Conservation (phyloP, 139 green algal species). For the Raphidocelis subcapitata region DNA sequence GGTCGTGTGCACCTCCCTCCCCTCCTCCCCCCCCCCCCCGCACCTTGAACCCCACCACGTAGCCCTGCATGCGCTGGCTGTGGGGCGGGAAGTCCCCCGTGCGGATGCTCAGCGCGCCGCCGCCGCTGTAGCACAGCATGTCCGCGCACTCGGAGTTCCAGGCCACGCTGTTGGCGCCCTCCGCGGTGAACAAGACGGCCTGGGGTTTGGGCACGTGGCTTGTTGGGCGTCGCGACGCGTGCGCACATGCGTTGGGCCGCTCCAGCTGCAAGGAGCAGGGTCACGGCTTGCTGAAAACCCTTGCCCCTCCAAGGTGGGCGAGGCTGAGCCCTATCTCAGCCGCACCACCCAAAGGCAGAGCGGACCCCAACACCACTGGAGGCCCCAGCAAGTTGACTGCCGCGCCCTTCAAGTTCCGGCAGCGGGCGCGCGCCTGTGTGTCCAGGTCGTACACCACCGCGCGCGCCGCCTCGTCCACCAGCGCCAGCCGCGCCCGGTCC, state of each 20-base stretch:
- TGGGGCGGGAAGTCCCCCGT: conserved; percentile 74
- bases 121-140: conserved; percentile 84
- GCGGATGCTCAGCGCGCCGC: conserved; percentile 76
- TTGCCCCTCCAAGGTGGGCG: no score
- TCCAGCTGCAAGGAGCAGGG: not conserved
- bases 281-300: no score
- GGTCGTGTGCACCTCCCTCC: no score
- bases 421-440: conserved; percentile 45
- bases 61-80: conserved; percentile 73
- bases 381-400: no score
- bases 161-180: conserved; percentile 73
- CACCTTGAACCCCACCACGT: conserved; percentile 55
- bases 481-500: conserved; percentile 65
- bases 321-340: no score
- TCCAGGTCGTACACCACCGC: conserved; percentile 76
- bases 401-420: no score
- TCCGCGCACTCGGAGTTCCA: conserved; percentile 86
- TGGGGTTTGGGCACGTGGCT: not conserved
- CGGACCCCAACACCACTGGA: no score
- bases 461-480: conserved; percentile 76
- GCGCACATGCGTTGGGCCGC: no score
- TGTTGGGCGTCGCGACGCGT: no score
- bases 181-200: conserved; percentile 63
- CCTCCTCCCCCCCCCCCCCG: no score
- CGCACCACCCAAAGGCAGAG: no score